A percentile compares a stretch with the other conserved stretches of the same genome.
phyloP scores from a whole-genome alignment of 1,284 basidiomycete species.

The Stereum hirsutum region DNA sequence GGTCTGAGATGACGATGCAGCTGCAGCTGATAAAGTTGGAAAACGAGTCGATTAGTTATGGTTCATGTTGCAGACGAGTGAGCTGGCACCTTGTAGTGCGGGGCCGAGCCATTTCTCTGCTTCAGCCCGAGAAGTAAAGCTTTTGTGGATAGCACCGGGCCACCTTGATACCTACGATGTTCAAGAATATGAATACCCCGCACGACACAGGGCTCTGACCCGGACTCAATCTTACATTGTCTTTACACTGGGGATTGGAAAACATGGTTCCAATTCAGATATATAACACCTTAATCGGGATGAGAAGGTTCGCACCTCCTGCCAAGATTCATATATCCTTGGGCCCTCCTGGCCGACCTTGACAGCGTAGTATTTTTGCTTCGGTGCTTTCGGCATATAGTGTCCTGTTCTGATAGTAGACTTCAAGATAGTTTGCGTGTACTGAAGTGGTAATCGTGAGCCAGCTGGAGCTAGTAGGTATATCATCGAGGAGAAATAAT shows the following conservation, averaged over 20 bases:
- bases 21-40: too few species aligned
- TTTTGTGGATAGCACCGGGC: constrained; percentile 37
- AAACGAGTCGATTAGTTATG: too few species aligned
- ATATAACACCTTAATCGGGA: too few species aligned
- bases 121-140: constrained; percentile 30
- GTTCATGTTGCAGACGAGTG: not conserved
- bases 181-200: too few species aligned
- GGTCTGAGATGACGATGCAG: too few species aligned
- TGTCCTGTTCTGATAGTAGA: too few species aligned
- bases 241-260: constrained; percentile 26
- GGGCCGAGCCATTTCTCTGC: constrained; percentile 36
- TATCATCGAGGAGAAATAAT: too few species aligned
- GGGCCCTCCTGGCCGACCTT: constrained; percentile 41
- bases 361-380: constrained; percentile 48
- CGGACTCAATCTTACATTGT: constrained; percentile 27
- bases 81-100: not conserved
- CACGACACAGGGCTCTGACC: not conserved
- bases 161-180: constrained; percentile 34
- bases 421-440: too few species aligned
- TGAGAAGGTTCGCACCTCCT: constrained; percentile 30
- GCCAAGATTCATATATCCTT: constrained; percentile 44
- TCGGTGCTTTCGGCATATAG: not conserved
- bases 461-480: too few species aligned
- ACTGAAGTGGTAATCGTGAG: too few species aligned
- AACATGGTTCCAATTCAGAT: too few species aligned